phyloP scores from a whole-genome alignment of 257 asterid species.

The Nicotiana otophora region DNA sequence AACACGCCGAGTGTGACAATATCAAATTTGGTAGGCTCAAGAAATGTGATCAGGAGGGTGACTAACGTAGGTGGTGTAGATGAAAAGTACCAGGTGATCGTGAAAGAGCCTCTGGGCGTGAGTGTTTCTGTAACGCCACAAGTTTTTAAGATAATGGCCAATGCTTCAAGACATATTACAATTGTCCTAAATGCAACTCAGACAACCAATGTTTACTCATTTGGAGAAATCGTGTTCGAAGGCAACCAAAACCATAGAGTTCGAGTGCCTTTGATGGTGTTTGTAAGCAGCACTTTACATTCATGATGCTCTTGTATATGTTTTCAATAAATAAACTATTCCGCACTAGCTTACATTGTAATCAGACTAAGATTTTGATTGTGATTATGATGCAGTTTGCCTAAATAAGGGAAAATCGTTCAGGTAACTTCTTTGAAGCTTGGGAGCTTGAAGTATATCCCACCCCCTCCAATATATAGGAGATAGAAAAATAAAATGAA shows the following conservation, averaged over 20 bases:
- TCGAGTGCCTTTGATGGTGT: conserved; percentile 50
- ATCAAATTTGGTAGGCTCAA: conserved; percentile 54
- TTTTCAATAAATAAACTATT: not conserved
- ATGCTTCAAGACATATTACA: conserved; percentile 39
- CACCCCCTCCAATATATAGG: not conserved
- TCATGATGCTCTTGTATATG: conserved; percentile 10
- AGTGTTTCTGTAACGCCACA: conserved; percentile 31
- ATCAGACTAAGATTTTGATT: not conserved
- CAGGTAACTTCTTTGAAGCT: not conserved
- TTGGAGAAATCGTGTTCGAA: conserved; percentile 47
- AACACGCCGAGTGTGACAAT: conserved; percentile 55
- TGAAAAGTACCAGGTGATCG: conserved; percentile 42
- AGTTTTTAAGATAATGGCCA: conserved; percentile 34
- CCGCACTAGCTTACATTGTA: not conserved
- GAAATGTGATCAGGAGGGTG: conserved; percentile 44
- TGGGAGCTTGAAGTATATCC: not conserved
- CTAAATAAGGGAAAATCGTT: not conserved
- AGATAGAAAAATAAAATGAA: not conserved
- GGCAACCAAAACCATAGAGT: conserved; percentile 46
- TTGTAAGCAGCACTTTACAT: conserved; percentile 37
- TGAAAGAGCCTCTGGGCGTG: conserved; percentile 54
- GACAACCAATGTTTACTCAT: conserved; percentile 35
- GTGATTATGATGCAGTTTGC: not conserved
- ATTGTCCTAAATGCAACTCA: conserved; percentile 42
- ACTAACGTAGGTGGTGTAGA: conserved; percentile 43